A percentile compares a stretch with the other conserved stretches of the same genome.
phyloP scores from a whole-genome alignment of 257 asterid genomes.

The Phtheirospermum japonicum region DNA sequence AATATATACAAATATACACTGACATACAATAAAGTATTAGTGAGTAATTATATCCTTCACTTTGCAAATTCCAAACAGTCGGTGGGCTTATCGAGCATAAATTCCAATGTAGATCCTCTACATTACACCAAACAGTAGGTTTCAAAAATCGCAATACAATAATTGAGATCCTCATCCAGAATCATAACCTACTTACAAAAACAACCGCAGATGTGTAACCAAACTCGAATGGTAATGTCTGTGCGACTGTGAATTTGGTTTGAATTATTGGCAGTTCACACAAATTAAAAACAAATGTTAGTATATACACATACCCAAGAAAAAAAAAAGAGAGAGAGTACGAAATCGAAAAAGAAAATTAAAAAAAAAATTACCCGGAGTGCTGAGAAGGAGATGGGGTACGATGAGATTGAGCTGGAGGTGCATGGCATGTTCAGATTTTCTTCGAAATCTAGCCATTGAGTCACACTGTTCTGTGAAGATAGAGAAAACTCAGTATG shows the following conservation, averaged over 20 bases:
- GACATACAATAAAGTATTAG: too few species aligned
- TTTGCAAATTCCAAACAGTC: neutral
- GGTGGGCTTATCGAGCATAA: neutral
- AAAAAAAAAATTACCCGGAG: conserved; percentile 56
- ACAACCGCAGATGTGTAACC: too few species aligned
- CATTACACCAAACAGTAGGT: conserved; percentile 7
- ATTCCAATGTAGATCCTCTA: conserved; percentile 1
- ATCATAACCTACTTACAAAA: too few species aligned
- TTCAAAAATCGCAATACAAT: conserved; percentile 11
- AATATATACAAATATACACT: too few species aligned
- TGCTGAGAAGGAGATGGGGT: conserved; percentile 98
- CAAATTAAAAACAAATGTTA: too few species aligned
- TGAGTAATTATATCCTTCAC: too few species aligned
- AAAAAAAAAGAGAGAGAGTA: too few species aligned
- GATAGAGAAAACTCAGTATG: too few species aligned
- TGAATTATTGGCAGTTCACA: too few species aligned
- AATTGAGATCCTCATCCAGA: conserved; percentile 15
- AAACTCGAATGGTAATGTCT: too few species aligned
- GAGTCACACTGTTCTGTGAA: conserved; percentile 22
- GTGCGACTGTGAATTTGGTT: too few species aligned
- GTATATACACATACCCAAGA: too few species aligned
- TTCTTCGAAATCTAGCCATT: conserved; percentile 27
- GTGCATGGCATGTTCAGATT: conserved; percentile 48
- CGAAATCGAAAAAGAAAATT: neutral
- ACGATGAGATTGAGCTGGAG: conserved; percentile 83